phyloP scores from a whole-genome alignment of 169 alveolate genomes.

The Plasmodium gonderi region DNA sequence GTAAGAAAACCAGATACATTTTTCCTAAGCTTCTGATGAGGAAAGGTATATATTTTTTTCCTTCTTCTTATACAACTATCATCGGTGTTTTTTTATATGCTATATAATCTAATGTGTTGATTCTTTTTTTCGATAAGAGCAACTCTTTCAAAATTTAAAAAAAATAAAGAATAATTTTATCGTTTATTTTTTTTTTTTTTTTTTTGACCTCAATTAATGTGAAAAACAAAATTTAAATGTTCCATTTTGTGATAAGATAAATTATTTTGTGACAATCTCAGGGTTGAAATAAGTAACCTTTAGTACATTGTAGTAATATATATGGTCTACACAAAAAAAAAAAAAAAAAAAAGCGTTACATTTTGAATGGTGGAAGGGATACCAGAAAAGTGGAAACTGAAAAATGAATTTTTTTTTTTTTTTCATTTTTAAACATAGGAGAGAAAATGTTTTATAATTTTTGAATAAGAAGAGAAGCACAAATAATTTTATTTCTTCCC shows the following conservation, averaged over 20 bases:
- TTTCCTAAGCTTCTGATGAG: too few species aligned
- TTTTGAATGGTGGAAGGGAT: not conserved
- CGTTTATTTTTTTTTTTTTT: not conserved
- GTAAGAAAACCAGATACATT: too few species aligned
- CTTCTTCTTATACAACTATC: too few species aligned
- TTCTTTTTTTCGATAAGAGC: not conserved
- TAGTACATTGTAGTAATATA: not conserved
- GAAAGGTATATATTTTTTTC: too few species aligned
- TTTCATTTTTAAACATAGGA: not conserved
- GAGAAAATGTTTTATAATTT: not conserved
- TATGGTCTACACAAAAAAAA: not conserved
- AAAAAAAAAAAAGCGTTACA: not conserved
- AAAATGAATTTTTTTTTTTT: not conserved
- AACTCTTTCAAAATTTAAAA: not conserved
- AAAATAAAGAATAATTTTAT: not conserved
- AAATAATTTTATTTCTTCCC: not conserved
- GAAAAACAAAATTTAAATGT: not conserved
- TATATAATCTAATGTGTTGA: not conserved
- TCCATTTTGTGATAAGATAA: not conserved
- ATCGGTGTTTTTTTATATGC: not conserved
- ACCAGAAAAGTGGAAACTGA: not conserved
- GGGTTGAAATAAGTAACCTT: not conserved
- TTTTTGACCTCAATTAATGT: not conserved
- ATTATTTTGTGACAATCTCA: not conserved
- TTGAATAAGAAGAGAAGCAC: not conserved